Base-by-base conservation (phyloP, 1,284 basidiomycete genomes). In the Pholiota adiposa region DNA sequence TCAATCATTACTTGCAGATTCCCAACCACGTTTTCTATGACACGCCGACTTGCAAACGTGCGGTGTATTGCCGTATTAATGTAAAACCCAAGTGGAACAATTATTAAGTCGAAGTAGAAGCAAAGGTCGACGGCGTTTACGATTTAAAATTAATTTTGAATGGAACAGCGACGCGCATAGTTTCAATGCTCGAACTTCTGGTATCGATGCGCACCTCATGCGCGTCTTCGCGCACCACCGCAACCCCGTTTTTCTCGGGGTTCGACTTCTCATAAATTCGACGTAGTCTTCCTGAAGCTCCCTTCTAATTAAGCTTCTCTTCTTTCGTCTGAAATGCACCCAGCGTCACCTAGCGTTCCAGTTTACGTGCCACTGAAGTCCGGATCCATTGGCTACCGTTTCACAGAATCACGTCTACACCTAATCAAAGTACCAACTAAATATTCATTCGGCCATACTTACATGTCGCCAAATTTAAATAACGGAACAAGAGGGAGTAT, bases 191-290 rank as follows among this genome's bases (percentile, higher is more conserved):
- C 16, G 9, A 3, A 4, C 36, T 38, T 38, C 36, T 38, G 23
- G 11, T 16, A 25, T 12, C 19, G 1, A 25, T 44, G 21, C 16
- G 41, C 3, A 6, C 18, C 41, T n/a, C 9, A 46, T 4, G 25
- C 2, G 23, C 14, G 3, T n/a, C 23, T 25, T 14, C 1, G 9
- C 23, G 5, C 25, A 23, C 21, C 3, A 5, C 4, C 23, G 27
- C 44, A 48, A 16, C 12, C 18, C 54, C 44, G 54, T 34, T 55
- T 31, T n/a, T 34, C 23, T 46, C 54, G 31, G 54, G 33, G 44
- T 48, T 55, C 44, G 33, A 48, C 43, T 55, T 36, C 44, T 7
- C 9, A 34, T 25, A 34, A 25, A 33, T 19, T 23, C 11, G 12
- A 4, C 16, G 25, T 6, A 21, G n/a, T 23, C 44, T 46, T 55